phyloP scores from a whole-genome alignment of 139 green algal genomes.

The Chlorella sp. region DNA sequence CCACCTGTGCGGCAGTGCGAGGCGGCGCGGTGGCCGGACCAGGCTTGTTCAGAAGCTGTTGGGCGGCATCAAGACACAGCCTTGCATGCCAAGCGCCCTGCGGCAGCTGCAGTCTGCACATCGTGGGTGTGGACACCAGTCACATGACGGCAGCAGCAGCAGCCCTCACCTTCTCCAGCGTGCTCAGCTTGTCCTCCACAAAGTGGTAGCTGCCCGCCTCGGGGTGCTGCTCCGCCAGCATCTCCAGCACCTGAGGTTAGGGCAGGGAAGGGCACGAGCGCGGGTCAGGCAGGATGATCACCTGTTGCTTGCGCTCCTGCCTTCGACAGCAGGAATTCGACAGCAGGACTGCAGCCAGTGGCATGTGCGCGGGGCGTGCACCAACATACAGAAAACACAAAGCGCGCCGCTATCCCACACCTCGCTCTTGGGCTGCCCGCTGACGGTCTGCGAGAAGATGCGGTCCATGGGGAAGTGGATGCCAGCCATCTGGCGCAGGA shows the following conservation, averaged over 20 bases:
- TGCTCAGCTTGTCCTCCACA: slow-evolving; percentile 93
- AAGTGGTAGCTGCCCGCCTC: slow-evolving; percentile 68
- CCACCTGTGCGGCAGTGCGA: slow-evolving; percentile 56
- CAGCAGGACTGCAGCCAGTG: too few species aligned
- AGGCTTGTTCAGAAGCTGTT: too few species aligned
- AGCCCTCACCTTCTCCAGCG: slow-evolving; percentile 85
- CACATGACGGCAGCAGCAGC: too few species aligned
- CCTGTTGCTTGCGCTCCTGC: too few species aligned
- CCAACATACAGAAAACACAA: too few species aligned
- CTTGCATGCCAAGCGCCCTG: too few species aligned
- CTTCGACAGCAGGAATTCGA: too few species aligned
- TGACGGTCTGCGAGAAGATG: slow-evolving; percentile 86
- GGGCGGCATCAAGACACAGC: too few species aligned
- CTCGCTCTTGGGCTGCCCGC: slow-evolving; percentile 82
- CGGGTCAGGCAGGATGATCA: too few species aligned
- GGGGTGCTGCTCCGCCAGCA: slow-evolving; percentile 70
- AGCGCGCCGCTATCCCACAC: neutral
- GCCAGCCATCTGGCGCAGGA: slow-evolving; percentile 88
- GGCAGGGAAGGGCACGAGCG: too few species aligned
- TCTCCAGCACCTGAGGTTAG: slow-evolving; percentile 68
- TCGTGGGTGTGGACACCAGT: neutral
- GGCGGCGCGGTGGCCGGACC: neutral
- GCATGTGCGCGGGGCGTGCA: too few species aligned
- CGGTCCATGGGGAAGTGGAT: slow-evolving; percentile 82
- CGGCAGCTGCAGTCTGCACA: neutral